Base-by-base conservation (phyloP, 306 rosid genomes). In the Calophaca sinica region DNA sequence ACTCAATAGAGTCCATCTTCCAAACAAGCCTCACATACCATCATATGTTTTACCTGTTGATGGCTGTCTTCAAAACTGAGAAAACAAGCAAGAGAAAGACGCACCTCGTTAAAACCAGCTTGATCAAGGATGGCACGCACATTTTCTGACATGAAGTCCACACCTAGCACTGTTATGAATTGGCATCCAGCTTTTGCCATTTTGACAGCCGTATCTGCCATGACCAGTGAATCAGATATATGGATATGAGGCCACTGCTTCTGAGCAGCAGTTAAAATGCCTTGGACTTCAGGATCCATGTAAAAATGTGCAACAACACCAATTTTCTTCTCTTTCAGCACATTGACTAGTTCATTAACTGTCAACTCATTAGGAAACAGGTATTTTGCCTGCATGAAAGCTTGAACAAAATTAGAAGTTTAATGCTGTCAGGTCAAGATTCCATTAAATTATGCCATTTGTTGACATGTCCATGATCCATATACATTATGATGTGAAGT, bases 281-380 rank as follows among this genome's bases (percentile, higher is more conserved):
- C 99, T 76, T 94, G 99, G 6, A 94, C 96, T 81, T 94, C 96
- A 52, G 99, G 99, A 81, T 94, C 99, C 99, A 94, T 94, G 89
- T 92, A 94, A 80, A 94, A 94, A 76, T 94, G 98, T 38, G 99
- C 99, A 85, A 89, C 99, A 62, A 94, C 79, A 46, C 99, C 99
- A 72, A 94, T 94, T 76, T 85, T 90, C 86, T 94, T 94, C 84
- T 90, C 96, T 84, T 76, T 87, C 14, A 94, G 80, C 85, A 86
- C 86, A 48, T 74, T 68, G 41, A 90, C 89, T 63, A 94, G 93
- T 58, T 90, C 96, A 73, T 76, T 55, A 70, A 92, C 94, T 53
- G 79, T 88, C 8, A 32, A 48, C 75, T 85, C 89, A 73, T 92
- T 53, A 0, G 99, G 99, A 53, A 80, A 84, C 73, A 94, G 78